Conservation (phyloP, 768 basidiomycete species). For the Termitomyces sp. region DNA sequence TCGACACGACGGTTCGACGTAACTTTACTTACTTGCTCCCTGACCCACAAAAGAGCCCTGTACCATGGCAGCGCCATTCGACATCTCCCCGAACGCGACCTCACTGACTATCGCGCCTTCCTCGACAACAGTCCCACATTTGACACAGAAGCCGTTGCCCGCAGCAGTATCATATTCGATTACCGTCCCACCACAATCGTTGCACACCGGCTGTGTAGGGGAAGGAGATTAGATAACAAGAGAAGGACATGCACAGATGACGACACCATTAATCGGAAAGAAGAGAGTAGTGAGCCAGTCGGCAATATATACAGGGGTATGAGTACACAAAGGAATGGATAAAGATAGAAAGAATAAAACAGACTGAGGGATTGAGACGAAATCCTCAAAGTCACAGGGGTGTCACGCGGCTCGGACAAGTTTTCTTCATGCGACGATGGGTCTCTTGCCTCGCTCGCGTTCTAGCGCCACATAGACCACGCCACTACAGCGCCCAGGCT, state of each 20-base stretch:
- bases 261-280: constrained; percentile 11
- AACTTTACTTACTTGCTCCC: constrained; percentile 62
- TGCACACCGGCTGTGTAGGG: constrained; percentile 47
- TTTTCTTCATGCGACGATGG: constrained; percentile 14
- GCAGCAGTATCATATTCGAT: constrained; percentile 84
- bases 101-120: constrained; percentile 94
- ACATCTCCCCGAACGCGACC: constrained; percentile 92
- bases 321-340: constrained; percentile 10
- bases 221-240: constrained; percentile 10
- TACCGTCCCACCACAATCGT: constrained; percentile 75
- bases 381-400: constrained; percentile 8
- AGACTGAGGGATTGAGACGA: constrained; percentile 2
- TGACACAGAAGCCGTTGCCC: constrained; percentile 80
- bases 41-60: constrained; percentile 90
- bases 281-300: background rate
- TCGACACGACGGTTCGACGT: constrained; percentile 24
- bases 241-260: background rate
- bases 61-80: constrained; percentile 89
- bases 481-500: constrained; percentile 3
- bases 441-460: constrained; percentile 5
- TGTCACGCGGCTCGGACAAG: constrained; percentile 3
- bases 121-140: constrained; percentile 87
- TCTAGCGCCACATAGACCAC: constrained; percentile 6
- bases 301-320: constrained; percentile 9
- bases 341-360: constrained; percentile 6